These are phyloP conservation scores for Cydonia oblonga DNA, from an alignment of 331 rosid species.

Conservation along the genomic window DNA sequence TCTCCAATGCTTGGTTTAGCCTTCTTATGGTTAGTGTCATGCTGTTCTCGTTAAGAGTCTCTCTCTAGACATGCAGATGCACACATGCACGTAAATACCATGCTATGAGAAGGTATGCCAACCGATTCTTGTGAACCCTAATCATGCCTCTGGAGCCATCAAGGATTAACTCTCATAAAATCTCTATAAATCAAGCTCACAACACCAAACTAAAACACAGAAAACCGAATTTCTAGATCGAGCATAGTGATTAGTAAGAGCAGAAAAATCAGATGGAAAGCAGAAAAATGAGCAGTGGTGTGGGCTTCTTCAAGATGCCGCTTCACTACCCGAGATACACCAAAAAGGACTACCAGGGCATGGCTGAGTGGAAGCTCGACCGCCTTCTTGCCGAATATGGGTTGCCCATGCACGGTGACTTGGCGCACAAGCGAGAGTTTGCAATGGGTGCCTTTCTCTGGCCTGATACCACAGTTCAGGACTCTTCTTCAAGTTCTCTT, in stretches of 20 bases:
- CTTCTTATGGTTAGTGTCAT: not conserved
- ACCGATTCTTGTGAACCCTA: constrained; percentile 28
- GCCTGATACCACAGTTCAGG: constrained; percentile 23
- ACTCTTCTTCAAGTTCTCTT: not conserved
- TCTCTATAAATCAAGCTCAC: not conserved
- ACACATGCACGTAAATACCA: not conserved
- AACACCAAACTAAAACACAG: not conserved
- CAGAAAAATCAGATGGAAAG: constrained; percentile 27
- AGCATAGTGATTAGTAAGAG: not conserved
- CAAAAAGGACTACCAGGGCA: constrained; percentile 46
- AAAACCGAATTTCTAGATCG: not conserved
- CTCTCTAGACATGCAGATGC: not conserved
- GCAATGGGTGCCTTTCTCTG: constrained; percentile 86
- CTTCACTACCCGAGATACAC: constrained; percentile 73
- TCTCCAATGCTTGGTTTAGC: not conserved
- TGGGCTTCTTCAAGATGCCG: constrained; percentile 57
- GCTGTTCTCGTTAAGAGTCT: not conserved
- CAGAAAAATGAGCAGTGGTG: constrained; percentile 6
- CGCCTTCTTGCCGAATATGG: constrained; percentile 52
- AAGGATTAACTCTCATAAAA: no score
- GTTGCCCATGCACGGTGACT: constrained; percentile 42
- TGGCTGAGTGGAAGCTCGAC: constrained; percentile 68
- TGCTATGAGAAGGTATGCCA: constrained; percentile 26
- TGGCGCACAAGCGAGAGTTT: constrained; percentile 53
- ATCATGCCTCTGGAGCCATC: not conserved